phyloP scores from a whole-genome alignment of 176 grass and related monocot genomes.

The Calamus simplicifolius region DNA sequence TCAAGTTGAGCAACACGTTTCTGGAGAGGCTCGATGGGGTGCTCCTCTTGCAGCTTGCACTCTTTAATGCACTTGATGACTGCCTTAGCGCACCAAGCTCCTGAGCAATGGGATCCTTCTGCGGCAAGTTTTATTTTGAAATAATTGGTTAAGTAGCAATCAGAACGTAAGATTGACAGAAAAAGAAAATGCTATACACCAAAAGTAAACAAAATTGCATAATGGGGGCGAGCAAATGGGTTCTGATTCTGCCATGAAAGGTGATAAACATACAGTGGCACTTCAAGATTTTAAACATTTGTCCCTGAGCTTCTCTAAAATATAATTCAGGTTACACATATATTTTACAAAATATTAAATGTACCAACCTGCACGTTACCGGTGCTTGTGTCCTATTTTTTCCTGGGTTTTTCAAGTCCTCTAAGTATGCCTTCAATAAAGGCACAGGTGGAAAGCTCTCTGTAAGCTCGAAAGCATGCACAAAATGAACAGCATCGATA shows the following conservation, averaged over 20 bases:
- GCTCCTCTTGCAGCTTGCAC: constrained; percentile 74
- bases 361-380: constrained; percentile 25
- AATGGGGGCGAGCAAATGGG: too few relatives aligned
- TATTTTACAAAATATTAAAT: not conserved
- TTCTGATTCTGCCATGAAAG: too few relatives aligned
- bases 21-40: constrained; percentile 62
- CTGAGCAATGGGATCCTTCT: constrained; percentile 28
- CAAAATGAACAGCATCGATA: constrained; percentile 83
- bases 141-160: not conserved
- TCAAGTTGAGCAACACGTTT: constrained; percentile 46
- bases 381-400: constrained; percentile 31
- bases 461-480: constrained; percentile 54
- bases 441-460: constrained; percentile 47
- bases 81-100: constrained; percentile 46
- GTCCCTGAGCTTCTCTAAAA: not conserved
- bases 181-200: not conserved
- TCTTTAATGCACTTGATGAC: constrained; percentile 60
- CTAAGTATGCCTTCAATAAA: constrained; percentile 59
- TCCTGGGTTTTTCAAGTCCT: constrained; percentile 39
- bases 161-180: too few relatives aligned
- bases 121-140: constrained; percentile 4
- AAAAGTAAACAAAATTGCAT: too few relatives aligned
- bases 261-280: not conserved
- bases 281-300: not conserved
- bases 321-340: not conserved